Percentiles rank a stretch among this genome's conserved stretches.
Evolutionary conservation across 805 yeast genomes (phyloP).

Genomic region (Wickerhamomyces mucosus): DNA sequence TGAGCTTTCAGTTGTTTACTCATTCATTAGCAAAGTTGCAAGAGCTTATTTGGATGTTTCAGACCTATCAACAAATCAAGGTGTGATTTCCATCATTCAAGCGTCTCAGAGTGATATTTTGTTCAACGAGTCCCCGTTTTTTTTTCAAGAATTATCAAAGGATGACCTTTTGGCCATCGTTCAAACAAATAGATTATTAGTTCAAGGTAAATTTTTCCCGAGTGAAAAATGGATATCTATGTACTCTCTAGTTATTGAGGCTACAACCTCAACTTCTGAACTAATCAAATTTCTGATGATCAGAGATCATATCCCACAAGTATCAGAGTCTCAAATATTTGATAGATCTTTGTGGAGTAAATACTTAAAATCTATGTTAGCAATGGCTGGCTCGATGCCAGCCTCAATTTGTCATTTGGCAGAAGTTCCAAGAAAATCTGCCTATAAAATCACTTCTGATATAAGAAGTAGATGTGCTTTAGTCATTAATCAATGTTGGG

Average conservation of each 20-base stretch:
- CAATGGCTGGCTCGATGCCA: constrained; percentile 56
- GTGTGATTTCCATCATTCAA: constrained; percentile 25
- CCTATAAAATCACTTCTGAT: constrained; percentile 52
- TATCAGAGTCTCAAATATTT: constrained; percentile 37
- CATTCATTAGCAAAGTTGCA: constrained; percentile 44
- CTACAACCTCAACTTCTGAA: constrained; percentile 44
- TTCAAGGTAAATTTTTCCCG: constrained; percentile 54
- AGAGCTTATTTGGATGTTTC: constrained; percentile 32
- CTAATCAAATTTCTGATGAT: constrained; percentile 42
- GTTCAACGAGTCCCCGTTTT: constrained; percentile 33
- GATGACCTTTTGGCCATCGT: constrained; percentile 35
- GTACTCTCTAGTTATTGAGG: constrained; percentile 46
- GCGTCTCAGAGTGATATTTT: constrained; percentile 26
- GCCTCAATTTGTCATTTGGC: constrained; percentile 62
- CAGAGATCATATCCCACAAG: constrained; percentile 40
- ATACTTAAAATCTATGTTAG: constrained; percentile 47
- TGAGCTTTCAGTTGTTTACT: constrained; percentile 57
- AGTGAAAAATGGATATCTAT: constrained; percentile 66
- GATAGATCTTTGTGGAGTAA: constrained; percentile 62
- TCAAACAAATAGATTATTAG: constrained; percentile 39
- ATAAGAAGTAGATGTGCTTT: constrained; percentile 50
- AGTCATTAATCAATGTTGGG: constrained; percentile 61
- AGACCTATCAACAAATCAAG: constrained; percentile 4
- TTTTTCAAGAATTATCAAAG: constrained; percentile 10
- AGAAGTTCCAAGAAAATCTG: constrained; percentile 64